Conservation (phyloP, 2,329 filamentous ascomycete genomes). For the Dothideomycetidae sp. region DNA sequence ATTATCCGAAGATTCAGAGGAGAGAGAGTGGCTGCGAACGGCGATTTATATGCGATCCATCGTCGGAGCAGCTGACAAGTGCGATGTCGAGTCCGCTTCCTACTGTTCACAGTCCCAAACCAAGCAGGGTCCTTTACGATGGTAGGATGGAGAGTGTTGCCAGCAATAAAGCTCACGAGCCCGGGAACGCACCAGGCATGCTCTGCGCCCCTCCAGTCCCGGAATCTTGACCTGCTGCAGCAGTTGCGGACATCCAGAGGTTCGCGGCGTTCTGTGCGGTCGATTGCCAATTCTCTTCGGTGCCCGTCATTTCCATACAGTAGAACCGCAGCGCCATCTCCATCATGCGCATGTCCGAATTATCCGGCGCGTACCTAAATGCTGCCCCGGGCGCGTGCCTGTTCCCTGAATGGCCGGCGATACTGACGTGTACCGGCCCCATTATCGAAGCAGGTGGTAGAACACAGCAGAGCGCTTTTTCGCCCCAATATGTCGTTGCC, state of each 20-base stretch:
- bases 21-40: no score
- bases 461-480: slow-evolving; percentile 65
- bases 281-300: slow-evolving; percentile 19
- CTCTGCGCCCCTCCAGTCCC: neutral
- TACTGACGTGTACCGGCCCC: slow-evolving; percentile 56
- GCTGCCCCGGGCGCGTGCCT: slow-evolving; percentile 17
- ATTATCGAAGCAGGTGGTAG: slow-evolving; percentile 53
- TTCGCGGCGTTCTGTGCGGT: slow-evolving; percentile 17
- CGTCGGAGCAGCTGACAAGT: no score
- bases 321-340: slow-evolving; percentile 39
- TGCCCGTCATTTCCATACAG: slow-evolving; percentile 23
- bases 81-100: no score
- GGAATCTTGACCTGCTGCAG: neutral
- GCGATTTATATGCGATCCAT: no score
- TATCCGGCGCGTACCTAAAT: slow-evolving; percentile 60
- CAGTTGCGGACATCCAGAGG: slow-evolving; percentile 13
- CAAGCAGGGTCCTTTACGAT: no score
- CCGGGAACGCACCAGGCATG: slow-evolving; percentile 6
- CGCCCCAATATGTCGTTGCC: slow-evolving; percentile 68
- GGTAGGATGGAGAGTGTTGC: no score
- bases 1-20: no score
- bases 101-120: no score
- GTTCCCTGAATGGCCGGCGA: slow-evolving; percentile 23
- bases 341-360: slow-evolving; percentile 45
- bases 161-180: no score